Conservation (phyloP, 495 filamentous ascomycete species). For the Talaromyces stipitatus region DNA sequence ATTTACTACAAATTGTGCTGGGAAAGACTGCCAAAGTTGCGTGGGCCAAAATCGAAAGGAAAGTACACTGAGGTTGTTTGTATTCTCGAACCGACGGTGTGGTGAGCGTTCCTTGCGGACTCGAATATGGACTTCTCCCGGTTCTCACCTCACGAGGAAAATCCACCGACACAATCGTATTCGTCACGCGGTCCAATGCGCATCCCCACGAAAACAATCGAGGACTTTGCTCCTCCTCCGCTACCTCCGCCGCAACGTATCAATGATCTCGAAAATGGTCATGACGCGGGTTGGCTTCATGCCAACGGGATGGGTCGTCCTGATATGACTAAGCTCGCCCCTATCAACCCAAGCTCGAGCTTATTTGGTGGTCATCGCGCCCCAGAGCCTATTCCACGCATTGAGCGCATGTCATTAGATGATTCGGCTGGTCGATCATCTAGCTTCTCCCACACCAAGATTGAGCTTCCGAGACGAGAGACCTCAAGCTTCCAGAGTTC, state of each 20-base stretch:
- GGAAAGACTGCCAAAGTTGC: not conserved
- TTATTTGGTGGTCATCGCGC: slow-evolving; percentile 38
- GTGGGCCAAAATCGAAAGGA: not conserved
- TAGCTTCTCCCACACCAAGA: slow-evolving; percentile 32
- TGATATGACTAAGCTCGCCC: slow-evolving; percentile 28
- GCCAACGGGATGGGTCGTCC: slow-evolving; percentile 35
- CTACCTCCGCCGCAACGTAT: slow-evolving; percentile 55
- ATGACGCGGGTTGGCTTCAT: slow-evolving; percentile 55
- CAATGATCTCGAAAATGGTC: slow-evolving; percentile 43
- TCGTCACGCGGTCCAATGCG: slow-evolving; percentile 45
- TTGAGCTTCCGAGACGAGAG: slow-evolving; percentile 38
- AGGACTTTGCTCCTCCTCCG: slow-evolving; percentile 48
- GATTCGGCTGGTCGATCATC: slow-evolving; percentile 26
- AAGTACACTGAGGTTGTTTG: not conserved
- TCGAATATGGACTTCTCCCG: slow-evolving; percentile 52
- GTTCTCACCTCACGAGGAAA: slow-evolving; percentile 27
- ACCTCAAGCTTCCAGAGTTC: slow-evolving; percentile 37
- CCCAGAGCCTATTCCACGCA: slow-evolving; percentile 19
- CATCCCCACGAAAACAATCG: slow-evolving; percentile 42
- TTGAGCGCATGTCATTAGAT: slow-evolving; percentile 36
- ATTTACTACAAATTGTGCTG: not conserved
- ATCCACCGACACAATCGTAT: slow-evolving; percentile 26
- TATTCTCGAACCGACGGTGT: not conserved
- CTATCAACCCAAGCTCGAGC: slow-evolving; percentile 47
- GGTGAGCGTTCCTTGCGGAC: not conserved